These are phyloP conservation scores for Rhypophila decipiens DNA, from an alignment of 495 filamentous ascomycete genomes.

Conservation along the genomic window DNA sequence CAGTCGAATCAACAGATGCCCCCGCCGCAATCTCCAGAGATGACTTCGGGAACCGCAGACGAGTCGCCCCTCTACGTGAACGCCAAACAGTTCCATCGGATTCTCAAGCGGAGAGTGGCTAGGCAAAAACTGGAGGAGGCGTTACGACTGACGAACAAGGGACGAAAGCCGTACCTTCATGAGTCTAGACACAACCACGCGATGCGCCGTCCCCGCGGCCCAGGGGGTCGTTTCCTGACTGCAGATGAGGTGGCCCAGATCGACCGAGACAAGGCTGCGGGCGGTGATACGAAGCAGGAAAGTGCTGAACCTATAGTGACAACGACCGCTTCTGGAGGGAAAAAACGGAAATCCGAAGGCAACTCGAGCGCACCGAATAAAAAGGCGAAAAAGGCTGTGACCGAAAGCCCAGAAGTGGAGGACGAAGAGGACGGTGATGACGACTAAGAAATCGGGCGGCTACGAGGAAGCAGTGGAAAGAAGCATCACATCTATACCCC, in stretches of 20 bases:
- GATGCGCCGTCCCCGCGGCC: slow-evolving; percentile 91
- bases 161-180: slow-evolving; percentile 93
- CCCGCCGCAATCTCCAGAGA: slow-evolving; percentile 76
- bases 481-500: slow-evolving; percentile 20
- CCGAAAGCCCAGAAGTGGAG: slow-evolving; percentile 39
- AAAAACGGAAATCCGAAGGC: slow-evolving; percentile 40
- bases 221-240: slow-evolving; percentile 94
- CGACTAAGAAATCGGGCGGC: slow-evolving; percentile 19
- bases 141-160: slow-evolving; percentile 85
- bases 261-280: slow-evolving; percentile 52
- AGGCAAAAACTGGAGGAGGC: slow-evolving; percentile 90
- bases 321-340: slow-evolving; percentile 34
- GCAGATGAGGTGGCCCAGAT: slow-evolving; percentile 96
- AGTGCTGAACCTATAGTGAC: slow-evolving; percentile 12
- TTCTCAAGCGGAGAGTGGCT: slow-evolving; percentile 87
- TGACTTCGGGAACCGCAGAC: slow-evolving; percentile 68
- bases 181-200: slow-evolving; percentile 99
- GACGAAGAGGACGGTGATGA: slow-evolving; percentile 47
- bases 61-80: slow-evolving; percentile 97
- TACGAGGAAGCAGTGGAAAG: slow-evolving; percentile 6
- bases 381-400: slow-evolving; percentile 45
- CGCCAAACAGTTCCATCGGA: slow-evolving; percentile 97
- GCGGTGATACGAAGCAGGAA: slow-evolving; percentile 29
- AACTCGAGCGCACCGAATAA: slow-evolving; percentile 44
- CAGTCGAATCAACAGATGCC: slow-evolving; percentile 44